Evolutionary conservation across 2,329 filamentous ascomycete genomes (phyloP), one percentile per base, ranked within the genome.

Genomic region (Colletotrichum australisinense): DNA sequence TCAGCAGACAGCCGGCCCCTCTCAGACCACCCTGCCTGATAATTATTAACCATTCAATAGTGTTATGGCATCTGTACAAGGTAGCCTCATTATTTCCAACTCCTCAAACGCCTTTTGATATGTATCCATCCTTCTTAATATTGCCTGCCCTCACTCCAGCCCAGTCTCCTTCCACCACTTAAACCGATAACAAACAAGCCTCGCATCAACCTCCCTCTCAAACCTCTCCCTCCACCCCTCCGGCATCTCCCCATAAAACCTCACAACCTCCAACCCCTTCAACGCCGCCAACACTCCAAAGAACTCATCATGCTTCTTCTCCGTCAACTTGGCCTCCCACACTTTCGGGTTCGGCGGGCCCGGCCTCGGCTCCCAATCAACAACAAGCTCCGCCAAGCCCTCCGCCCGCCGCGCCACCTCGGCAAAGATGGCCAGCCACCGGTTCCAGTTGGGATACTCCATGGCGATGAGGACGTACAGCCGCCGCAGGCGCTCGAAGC

Each of bases 391-490:
- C 12, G 63, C 32, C n/a, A 81, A 69, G 11, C 70, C 71, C 4
- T 19, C 35, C 2, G 77, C 59, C 1, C 72, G 75, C 16, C 46
- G 46, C 26, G 76, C 14, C 2, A 79, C 77, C 11, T 77, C 75
- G 0, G 65, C 67, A n/a, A 81, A 78, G 53, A 81, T 77, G 5
- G 67, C 72, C 6, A 81, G 59, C 80, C 80, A 81, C 2, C 72
- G 67, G 56, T 81, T 81, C 79, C 79, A 81, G 64, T 80, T 77
- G 4, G 80, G 75, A 30, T 80, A 72, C 52, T 80, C 79, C 30
- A 77, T 76, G 1, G 76, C 74, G 4, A 81, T 63, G 22, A 80
- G 62, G 0, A 81, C 67, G 56, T 72, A 76, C 7, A 81, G 76
- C 64, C 76, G 76, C 5, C 72, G 73, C 58, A 81, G 74, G 11